Evolutionary conservation across 164 flowering plant species (phyloP), one percentile per base, ranked within the genome.

Genomic region (Annona cherimola): DNA sequence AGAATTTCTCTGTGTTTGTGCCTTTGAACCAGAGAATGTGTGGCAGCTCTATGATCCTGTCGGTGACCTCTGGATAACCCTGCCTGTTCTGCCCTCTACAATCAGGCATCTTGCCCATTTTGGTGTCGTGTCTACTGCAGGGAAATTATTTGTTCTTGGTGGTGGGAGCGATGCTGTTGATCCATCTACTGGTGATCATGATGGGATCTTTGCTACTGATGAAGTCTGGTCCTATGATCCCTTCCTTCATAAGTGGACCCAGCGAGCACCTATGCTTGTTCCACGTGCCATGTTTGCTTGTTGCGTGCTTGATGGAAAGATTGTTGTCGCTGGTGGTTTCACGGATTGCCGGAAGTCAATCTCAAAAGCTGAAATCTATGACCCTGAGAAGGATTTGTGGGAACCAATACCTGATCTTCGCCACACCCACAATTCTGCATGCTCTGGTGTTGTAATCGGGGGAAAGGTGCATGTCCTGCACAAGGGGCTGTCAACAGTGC

Each of bases 201-300:
- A 89, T 80, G 99, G 97, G 41, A 86, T 84, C 64, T 91, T 94
- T 74, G 95, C 99, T 1, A 92, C 94, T n/a, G 79, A 91, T 71
- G 97, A 90, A 66, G 97, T 92, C 5, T 94, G 97, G 97, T 87
- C 93, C 12, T 94, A 86, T 77, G 96, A 94, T 62, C 95, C 94
- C 1, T 68, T 91, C 16, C 60, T 76, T 5, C 80, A 89, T 40
- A 83, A 55, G 44, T 94, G 99, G 99, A 46, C 85, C 42, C 78
- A 68, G 11, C 73, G 90, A 44, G 87, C 97, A 43, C 68, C 95
- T 18, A 94, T 94, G 99, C 84, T 86, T 42, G 89, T 90, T 8
- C 89, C 94, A 1, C 94, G 99, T 63, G 86, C 95, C 61, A 94
- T 90, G 99, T 94, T 94, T 80, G 99, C 97, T 2, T 94, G 99